Conservation (phyloP, 2,329 filamentous ascomycete species). For the Exophiala sp. region DNA sequence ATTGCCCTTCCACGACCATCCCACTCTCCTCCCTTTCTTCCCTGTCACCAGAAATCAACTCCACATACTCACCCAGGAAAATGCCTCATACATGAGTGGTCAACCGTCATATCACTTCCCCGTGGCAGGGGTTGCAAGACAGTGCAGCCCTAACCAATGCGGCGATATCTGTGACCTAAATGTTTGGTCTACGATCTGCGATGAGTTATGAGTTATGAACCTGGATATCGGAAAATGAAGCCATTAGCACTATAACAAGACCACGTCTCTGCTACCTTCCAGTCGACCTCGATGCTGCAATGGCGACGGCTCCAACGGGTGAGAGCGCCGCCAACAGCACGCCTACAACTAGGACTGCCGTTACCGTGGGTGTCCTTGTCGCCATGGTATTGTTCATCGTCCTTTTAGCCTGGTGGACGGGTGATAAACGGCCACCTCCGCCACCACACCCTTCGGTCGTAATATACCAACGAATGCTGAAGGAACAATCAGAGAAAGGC, state of each 20-base stretch:
- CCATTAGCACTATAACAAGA: not conserved
- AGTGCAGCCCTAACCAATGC: too few species aligned
- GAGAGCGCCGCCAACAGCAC: not conserved
- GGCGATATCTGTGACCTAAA: too few species aligned
- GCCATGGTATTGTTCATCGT: constrained; percentile 2
- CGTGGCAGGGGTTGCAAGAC: too few species aligned
- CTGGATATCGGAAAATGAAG: too few species aligned
- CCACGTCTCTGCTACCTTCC: not conserved
- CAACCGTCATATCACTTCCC: too few species aligned
- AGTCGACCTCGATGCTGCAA: not conserved
- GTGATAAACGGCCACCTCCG: not conserved
- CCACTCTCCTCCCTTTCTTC: too few species aligned
- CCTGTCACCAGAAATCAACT: not conserved
- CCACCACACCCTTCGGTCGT: not conserved
- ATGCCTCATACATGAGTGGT: not conserved
- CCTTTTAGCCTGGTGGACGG: constrained; percentile 1
- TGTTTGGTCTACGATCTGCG: too few species aligned
- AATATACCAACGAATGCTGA: not conserved
- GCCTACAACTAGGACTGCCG: not conserved
- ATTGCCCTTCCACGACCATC: too few species aligned
- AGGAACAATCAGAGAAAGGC: not conserved
- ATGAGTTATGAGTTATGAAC: too few species aligned
- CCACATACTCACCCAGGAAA: not conserved
- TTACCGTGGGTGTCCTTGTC: constrained; percentile 5
- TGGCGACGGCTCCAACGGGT: constrained; percentile 4